Conservation (phyloP, 805 yeast species). For the Ogataea zsoltii region DNA sequence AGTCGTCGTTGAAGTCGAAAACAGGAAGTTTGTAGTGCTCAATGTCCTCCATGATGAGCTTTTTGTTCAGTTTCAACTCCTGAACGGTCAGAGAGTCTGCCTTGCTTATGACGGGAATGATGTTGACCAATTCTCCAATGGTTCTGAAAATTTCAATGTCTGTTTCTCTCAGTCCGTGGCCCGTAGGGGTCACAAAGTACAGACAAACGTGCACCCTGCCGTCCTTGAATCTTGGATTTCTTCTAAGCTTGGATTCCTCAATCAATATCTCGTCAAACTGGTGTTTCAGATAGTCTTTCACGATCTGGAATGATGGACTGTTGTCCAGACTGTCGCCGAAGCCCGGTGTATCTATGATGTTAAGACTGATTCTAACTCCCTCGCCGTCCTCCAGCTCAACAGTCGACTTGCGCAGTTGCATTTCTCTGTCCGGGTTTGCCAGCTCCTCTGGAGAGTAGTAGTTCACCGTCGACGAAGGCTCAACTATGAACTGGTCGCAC, state of each 20-base stretch:
- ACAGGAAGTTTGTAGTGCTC: conserved; percentile 68
- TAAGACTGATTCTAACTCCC: conserved; percentile 76
- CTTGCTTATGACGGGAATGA: conserved; percentile 79
- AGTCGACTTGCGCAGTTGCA: conserved; percentile 71
- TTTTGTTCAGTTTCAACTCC: conserved; percentile 73
- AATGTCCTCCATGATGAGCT: conserved; percentile 74
- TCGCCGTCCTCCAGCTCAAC: conserved; percentile 87
- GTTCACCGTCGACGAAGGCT: conserved; percentile 55
- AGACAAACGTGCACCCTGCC: conserved; percentile 79
- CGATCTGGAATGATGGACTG: conserved; percentile 61
- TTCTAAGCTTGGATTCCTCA: conserved; percentile 77
- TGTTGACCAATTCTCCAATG: conserved; percentile 71
- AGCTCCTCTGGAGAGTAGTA: conserved; percentile 46
- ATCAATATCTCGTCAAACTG: conserved; percentile 81
- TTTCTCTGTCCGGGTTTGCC: conserved; percentile 46
- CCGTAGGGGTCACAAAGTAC: conserved; percentile 71
- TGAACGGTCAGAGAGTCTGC: conserved; percentile 74
- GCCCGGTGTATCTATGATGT: conserved; percentile 81
- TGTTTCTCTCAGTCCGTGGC: conserved; percentile 66
- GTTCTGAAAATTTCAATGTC: conserved; percentile 73
- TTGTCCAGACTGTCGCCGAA: conserved; percentile 77
- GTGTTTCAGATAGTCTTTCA: conserved; percentile 77
- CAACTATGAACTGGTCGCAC: conserved; percentile 86
- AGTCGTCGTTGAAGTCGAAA: conserved; percentile 73
- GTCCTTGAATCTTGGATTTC: conserved; percentile 84